Evolutionary conservation across 768 basidiomycete genomes (phyloP).

Genomic region (Mycena pura): DNA sequence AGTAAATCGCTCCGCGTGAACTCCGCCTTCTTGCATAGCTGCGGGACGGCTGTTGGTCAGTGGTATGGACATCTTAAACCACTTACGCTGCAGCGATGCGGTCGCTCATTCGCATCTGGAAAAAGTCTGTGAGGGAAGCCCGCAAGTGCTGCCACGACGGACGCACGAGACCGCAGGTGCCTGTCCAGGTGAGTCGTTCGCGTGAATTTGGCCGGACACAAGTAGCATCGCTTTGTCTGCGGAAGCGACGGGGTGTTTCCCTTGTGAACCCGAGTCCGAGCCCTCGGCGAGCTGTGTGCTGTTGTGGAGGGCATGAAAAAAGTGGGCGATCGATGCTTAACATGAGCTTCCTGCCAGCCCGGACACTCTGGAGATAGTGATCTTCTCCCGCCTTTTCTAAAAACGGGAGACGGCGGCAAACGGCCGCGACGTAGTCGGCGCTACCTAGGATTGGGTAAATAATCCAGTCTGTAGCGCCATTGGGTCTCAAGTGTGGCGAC

Average conservation of each 20-base stretch:
- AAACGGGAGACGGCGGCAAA: too few relatives aligned
- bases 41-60: constrained; percentile 22
- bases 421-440: too few relatives aligned
- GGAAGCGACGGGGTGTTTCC: constrained; percentile 77
- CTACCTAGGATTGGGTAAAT: too few relatives aligned
- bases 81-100: constrained; percentile 68
- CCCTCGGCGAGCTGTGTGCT: constrained; percentile 45
- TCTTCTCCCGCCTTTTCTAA: too few relatives aligned
- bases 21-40: constrained; percentile 67
- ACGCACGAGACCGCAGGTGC: constrained; percentile 74
- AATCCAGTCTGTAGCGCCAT: too few relatives aligned
- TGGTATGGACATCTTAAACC: background rate
- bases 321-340: too few relatives aligned
- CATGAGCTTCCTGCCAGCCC: too few relatives aligned
- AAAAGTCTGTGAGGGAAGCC: background rate
- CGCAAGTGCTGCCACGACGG: constrained; percentile 34
- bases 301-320: background rate
- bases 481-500: too few relatives aligned
- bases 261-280: constrained; percentile 52
- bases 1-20: constrained; percentile 79
- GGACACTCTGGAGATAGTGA: too few relatives aligned
- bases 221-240: constrained; percentile 71
- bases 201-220: constrained; percentile 78
- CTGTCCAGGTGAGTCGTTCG: constrained; percentile 77
- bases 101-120: constrained; percentile 70